Evolutionary conservation across 768 basidiomycete species (phyloP).

Genomic region (Leccinum obscurum): DNA sequence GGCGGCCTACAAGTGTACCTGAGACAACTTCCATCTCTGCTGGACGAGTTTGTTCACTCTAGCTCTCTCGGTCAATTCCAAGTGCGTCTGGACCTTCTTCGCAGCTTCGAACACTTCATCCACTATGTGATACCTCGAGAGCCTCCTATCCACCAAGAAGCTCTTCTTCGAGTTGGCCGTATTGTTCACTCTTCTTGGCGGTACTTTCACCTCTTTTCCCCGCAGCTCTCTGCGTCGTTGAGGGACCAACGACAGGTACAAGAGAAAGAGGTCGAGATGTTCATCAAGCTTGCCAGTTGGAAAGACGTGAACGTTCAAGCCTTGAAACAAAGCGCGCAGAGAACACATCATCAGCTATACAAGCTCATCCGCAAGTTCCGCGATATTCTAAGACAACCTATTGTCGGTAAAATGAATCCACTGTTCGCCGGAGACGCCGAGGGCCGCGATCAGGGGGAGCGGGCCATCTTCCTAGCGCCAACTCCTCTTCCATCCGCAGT

Average conservation of each 20-base stretch:
- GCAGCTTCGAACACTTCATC: constrained; percentile 62
- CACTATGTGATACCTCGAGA: constrained; percentile 36
- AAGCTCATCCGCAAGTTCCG: constrained; percentile 90
- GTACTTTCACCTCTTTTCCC: constrained; percentile 65
- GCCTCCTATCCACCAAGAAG: constrained; percentile 26
- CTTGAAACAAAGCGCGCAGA: constrained; percentile 85
- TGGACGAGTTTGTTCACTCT: constrained; percentile 75
- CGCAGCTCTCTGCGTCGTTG: constrained; percentile 49
- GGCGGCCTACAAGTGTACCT: constrained; percentile 53
- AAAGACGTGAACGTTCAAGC: constrained; percentile 96
- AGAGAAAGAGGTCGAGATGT: constrained; percentile 79
- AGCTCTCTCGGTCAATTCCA: constrained; percentile 86
- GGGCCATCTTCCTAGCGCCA: constrained; percentile 2
- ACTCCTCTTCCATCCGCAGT: not conserved
- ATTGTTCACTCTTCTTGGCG: constrained; percentile 60
- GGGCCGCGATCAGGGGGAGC: constrained; percentile 16
- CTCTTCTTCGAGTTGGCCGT: constrained; percentile 50
- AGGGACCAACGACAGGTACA: constrained; percentile 54
- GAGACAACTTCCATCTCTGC: constrained; percentile 64
- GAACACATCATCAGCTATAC: constrained; percentile 89
- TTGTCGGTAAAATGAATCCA: constrained; percentile 41
- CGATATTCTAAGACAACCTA: constrained; percentile 81
- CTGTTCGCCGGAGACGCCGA: constrained; percentile 40
- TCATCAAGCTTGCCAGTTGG: constrained; percentile 97
- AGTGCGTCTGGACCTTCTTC: constrained; percentile 63